Percentiles rank a stretch among this genome's conserved stretches.
Conservation (phyloP, 345 rosid genomes). For the Dipteronia dyeriana region DNA sequence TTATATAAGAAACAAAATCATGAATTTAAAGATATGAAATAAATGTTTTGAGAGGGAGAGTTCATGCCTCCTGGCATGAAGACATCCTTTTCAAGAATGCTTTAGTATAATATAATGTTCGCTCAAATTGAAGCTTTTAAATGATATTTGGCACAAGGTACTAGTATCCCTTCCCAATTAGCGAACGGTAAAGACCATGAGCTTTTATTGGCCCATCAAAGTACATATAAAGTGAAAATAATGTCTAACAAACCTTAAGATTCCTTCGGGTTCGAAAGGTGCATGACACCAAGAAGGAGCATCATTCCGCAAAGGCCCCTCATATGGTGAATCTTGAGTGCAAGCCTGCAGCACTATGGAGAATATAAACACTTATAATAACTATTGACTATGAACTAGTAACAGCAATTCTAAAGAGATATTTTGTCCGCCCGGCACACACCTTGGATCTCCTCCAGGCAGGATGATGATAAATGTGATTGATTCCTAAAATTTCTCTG, state of each 20-base stretch:
- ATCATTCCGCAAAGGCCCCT: constrained; percentile 46
- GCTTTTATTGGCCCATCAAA: not conserved
- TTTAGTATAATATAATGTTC: not conserved
- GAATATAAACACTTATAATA: constrained; percentile 19
- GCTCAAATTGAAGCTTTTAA: not conserved
- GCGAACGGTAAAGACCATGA: not conserved
- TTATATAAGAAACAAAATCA: not conserved
- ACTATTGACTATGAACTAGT: constrained; percentile 7
- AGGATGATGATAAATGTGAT: constrained; percentile 76
- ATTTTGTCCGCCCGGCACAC: not conserved
- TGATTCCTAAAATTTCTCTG: constrained; percentile 66
- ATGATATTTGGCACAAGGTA: not conserved
- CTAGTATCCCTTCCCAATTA: not conserved
- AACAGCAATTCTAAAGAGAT: constrained; percentile 5
- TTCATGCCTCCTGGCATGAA: not conserved
- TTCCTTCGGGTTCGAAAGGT: constrained; percentile 95
- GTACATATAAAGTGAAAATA: not conserved
- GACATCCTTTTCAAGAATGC: not conserved
- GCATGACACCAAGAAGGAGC: constrained; percentile 92
- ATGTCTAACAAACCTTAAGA: constrained; percentile 52
- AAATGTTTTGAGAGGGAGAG: not conserved
- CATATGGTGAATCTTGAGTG: constrained; percentile 63
- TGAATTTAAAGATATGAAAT: not conserved
- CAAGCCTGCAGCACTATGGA: constrained; percentile 60
- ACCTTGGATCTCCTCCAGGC: constrained; percentile 97